Evolutionary conservation across 129 eudicot species (phyloP).

Genomic region (Flaveria bidentis): DNA sequence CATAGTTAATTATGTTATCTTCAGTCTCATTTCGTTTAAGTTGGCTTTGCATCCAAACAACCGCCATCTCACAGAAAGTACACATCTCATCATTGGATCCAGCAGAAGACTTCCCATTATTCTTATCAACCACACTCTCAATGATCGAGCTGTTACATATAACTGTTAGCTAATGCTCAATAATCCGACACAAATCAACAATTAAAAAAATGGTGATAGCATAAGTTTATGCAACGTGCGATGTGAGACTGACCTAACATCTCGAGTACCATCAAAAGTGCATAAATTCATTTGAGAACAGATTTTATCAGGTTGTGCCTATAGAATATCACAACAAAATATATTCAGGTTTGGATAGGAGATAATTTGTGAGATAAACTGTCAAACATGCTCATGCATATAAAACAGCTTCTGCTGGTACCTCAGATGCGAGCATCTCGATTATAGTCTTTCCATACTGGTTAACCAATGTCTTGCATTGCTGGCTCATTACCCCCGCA

Average conservation of each 20-base stretch:
- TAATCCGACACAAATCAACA: not conserved
- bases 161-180: not conserved
- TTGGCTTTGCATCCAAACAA: conserved; percentile 93
- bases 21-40: conserved; percentile 66
- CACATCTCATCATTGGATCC: conserved; percentile 68
- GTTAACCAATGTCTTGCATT: conserved; percentile 83
- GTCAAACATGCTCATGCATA: not conserved
- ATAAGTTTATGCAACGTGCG: not conserved
- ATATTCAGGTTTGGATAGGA: not conserved
- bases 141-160: conserved; percentile 57
- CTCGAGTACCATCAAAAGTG: conserved; percentile 61
- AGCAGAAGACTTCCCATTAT: conserved; percentile 44
- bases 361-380: not conserved
- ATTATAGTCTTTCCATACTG: conserved; percentile 75
- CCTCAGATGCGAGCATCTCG: conserved; percentile 78
- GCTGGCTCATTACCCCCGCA: conserved; percentile 88
- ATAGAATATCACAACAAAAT: conserved; percentile 30
- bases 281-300: conserved; percentile 85
- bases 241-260: conserved; percentile 59
- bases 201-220: not conserved
- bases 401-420: conserved; percentile 14
- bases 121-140: conserved; percentile 89
- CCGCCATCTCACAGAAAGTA: conserved; percentile 84
- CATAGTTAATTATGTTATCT: conserved; percentile 73
- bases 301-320: conserved; percentile 72